Base-by-base conservation (phyloP, 495 filamentous ascomycete genomes). In the Tuber microsphaerosporum region DNA sequence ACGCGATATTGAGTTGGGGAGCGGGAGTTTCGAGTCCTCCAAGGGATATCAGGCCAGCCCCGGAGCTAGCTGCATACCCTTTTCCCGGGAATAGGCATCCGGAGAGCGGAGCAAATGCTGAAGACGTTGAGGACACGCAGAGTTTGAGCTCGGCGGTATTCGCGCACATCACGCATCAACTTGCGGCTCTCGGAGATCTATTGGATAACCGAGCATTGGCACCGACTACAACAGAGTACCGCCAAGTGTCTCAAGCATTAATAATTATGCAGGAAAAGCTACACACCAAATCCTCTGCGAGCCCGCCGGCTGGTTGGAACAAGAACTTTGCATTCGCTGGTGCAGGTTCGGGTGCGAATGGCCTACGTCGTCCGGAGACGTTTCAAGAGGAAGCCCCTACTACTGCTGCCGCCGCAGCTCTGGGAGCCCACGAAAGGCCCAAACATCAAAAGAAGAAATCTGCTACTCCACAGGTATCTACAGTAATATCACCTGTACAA, bases 151-250 rank as follows among this genome's bases (percentile, higher is more conserved):
- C 77, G 37, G 77, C 73, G 5, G 77, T 79, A 14, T 75, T 79
- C 51, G 44, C 61, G n/a, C 61, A 71, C 48, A 71, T 79, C 39
- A 12, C 46, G n/a, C 56, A 71, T 6, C 77, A 79, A 42, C 56
- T 79, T 45, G 73, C 70, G 37, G 69, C 65, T 51, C 19, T 79
- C 20, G 74, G 73, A 20, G 46, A 43, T 51, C 77, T 79, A 14
- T 46, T 79, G n/a, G 77, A 79, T 20, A 73, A 75, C 19, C 76
- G 72, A 43, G 77, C 76, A 8, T 76, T 79, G 31, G 48, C 68
- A 39, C 77, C 76, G 0, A 74, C 42, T 51, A 22, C 20, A 20
- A 39, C 70, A 0, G 77, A 79, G 44, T 69, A 65, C 10, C 69
- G 44, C 51, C 78, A 70, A 16, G 71, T 79, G 39, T 43, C 74